Evolutionary conservation across 2,329 filamentous ascomycete genomes (phyloP).

Genomic region (Penicillium paneum): DNA sequence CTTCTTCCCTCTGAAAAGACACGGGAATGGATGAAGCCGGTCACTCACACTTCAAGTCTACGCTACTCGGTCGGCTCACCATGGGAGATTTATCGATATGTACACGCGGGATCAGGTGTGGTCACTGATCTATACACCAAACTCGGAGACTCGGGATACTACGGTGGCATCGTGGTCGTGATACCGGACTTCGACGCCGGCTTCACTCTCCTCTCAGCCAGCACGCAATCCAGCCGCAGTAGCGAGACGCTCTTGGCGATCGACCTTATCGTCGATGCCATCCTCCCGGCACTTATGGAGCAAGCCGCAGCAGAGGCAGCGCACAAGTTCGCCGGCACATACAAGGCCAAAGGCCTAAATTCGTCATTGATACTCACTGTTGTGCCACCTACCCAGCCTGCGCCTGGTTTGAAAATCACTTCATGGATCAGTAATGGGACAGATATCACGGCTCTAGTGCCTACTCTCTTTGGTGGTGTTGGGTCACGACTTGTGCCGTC

Average conservation of each 20-base stretch:
- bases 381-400: background rate
- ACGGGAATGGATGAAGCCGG: conserved; percentile 43
- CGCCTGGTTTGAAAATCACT: conserved; percentile 26
- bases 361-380: conserved; percentile 27
- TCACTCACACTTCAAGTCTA: conserved; percentile 40
- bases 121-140: conserved; percentile 42
- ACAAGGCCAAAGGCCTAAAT: conserved; percentile 27
- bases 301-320: conserved; percentile 31
- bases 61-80: conserved; percentile 39
- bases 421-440: conserved; percentile 33
- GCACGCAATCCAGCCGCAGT: conserved; percentile 10
- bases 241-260: conserved; percentile 15
- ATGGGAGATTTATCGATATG: conserved; percentile 45
- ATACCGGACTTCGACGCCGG: conserved; percentile 47
- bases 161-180: conserved; percentile 40
- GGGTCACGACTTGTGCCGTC: conserved; percentile 20
- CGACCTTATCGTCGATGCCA: conserved; percentile 26
- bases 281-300: conserved; percentile 33
- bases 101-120: conserved; percentile 19
- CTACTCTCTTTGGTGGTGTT: background rate
- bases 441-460: conserved; percentile 19
- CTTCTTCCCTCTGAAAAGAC: conserved; percentile 37
- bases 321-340: conserved; percentile 28
- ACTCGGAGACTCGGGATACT: conserved; percentile 41
- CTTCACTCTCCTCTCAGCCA: conserved; percentile 42